phyloP scores from a whole-genome alignment of 768 basidiomycete genomes.

The Polyporus arcularius region DNA sequence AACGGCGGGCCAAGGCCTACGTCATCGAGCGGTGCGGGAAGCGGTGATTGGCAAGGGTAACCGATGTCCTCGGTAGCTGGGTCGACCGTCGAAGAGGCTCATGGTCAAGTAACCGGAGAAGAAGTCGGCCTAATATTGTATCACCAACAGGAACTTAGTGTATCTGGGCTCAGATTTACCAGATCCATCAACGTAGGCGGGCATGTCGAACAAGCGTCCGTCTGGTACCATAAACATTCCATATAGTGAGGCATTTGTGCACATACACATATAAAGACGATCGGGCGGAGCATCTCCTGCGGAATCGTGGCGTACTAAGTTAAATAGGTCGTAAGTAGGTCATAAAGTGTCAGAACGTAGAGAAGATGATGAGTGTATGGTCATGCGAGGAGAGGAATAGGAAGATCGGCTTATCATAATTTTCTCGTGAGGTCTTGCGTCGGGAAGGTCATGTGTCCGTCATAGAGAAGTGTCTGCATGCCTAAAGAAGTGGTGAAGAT shows the following conservation, averaged over 20 bases:
- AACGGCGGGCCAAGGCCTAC: slow-evolving; percentile 76
- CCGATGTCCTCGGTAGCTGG: background rate
- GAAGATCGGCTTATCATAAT: too few species aligned
- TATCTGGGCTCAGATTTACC: slow-evolving; percentile 7
- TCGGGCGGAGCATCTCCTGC: too few species aligned
- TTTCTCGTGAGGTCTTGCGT: too few species aligned
- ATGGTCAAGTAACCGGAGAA: background rate
- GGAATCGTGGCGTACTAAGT: too few species aligned
- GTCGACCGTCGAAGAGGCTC: background rate
- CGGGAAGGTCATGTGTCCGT: too few species aligned
- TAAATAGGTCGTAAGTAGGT: too few species aligned
- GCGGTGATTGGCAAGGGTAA: slow-evolving; percentile 33
- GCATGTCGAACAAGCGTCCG: background rate
- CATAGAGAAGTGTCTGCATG: too few species aligned
- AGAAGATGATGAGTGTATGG: too few species aligned
- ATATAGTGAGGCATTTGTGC: background rate
- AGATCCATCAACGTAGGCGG: background rate
- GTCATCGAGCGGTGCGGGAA: slow-evolving; percentile 74
- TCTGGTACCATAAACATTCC: background rate
- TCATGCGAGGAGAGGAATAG: too few species aligned
- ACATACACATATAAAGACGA: too few species aligned
- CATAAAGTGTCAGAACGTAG: too few species aligned
- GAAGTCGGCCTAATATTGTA: slow-evolving; percentile 10
- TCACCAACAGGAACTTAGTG: background rate
- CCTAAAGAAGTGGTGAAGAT: too few species aligned